These are phyloP conservation scores for Colletotrichum sp. DNA, from an alignment of 2,329 filamentous ascomycete genomes.

Conservation along the genomic window DNA sequence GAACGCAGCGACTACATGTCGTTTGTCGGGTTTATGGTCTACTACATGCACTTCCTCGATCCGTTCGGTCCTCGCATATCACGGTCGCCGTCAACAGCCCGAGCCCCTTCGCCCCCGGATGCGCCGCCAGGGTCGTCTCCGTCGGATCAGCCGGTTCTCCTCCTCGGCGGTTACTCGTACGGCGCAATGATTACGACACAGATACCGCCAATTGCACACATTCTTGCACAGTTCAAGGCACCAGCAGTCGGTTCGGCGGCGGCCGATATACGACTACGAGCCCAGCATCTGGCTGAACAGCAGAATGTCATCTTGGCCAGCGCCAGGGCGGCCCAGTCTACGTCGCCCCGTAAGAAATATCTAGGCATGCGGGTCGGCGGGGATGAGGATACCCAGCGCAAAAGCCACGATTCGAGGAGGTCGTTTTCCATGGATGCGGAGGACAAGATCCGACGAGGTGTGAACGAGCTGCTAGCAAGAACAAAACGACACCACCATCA, in stretches of 20 bases:
- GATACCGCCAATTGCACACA: slow-evolving; percentile 65
- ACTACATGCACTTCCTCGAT: slow-evolving; percentile 71
- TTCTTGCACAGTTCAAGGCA: slow-evolving; percentile 64
- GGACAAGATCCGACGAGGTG: slow-evolving; percentile 50
- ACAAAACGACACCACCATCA: slow-evolving; percentile 30
- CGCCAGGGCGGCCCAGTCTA: slow-evolving; percentile 34
- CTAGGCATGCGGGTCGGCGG: slow-evolving; percentile 55
- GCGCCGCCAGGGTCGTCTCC: not conserved
- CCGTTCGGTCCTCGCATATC: slow-evolving; percentile 31
- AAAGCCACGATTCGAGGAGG: slow-evolving; percentile 42
- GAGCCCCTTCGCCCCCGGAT: not conserved
- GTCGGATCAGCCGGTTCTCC: slow-evolving; percentile 37
- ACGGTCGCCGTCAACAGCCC: not conserved
- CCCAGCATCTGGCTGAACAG: slow-evolving; percentile 69
- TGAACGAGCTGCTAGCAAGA: slow-evolving; percentile 52
- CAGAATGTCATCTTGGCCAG: slow-evolving; percentile 55
- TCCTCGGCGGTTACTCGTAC: slow-evolving; percentile 89
- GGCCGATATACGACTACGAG: slow-evolving; percentile 73
- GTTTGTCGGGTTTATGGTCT: slow-evolving; percentile 78
- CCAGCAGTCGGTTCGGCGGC: slow-evolving; percentile 61
- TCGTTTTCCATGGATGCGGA: slow-evolving; percentile 50
- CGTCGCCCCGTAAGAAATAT: slow-evolving; percentile 25
- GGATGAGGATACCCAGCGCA: slow-evolving; percentile 45
- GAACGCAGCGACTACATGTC: slow-evolving; percentile 85
- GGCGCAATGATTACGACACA: slow-evolving; percentile 82